phyloP scores from a whole-genome alignment of 495 filamentous ascomycete genomes.

The Thermothielavioides terrestris region DNA sequence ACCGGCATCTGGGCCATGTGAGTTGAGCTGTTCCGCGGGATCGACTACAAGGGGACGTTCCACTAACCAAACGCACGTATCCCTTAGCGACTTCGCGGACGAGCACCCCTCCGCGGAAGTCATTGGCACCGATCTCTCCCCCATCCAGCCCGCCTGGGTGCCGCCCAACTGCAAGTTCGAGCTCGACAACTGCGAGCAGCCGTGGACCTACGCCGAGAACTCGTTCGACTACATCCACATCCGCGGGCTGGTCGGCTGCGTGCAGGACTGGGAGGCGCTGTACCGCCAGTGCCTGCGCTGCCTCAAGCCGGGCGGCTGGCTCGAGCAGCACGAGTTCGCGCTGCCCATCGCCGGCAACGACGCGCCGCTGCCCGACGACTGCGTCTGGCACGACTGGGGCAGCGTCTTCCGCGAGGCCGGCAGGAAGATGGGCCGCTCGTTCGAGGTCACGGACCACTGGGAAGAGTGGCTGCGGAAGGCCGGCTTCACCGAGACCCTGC shows the following conservation, averaged over 20 bases:
- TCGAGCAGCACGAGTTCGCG: conserved; percentile 8
- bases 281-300: conserved; percentile 26
- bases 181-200: conserved; percentile 41
- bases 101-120: conserved; percentile 44
- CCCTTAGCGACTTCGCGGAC: conserved; percentile 35
- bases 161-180: conserved; percentile 46
- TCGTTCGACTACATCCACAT: conserved; percentile 34
- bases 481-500: conserved; percentile 48
- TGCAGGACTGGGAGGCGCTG: conserved; percentile 42
- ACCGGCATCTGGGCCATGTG: conserved; percentile 53
- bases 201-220: conserved; percentile 40
- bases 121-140: conserved; percentile 56
- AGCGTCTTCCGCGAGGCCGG: conserved; percentile 30
- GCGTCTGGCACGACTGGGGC: not conserved
- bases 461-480: conserved; percentile 40
- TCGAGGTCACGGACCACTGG: conserved; percentile 2
- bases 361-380: not conserved
- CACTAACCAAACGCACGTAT: too few species aligned
- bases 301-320: conserved; percentile 38
- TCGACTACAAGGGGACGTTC: too few species aligned
- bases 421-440: conserved; percentile 31
- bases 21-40: not conserved
- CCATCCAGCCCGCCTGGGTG: conserved; percentile 45
- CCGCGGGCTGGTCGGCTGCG: not conserved
- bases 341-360: too few species aligned